Conservation (phyloP, 306 rosid genomes). For the Canavalia gladiata region DNA sequence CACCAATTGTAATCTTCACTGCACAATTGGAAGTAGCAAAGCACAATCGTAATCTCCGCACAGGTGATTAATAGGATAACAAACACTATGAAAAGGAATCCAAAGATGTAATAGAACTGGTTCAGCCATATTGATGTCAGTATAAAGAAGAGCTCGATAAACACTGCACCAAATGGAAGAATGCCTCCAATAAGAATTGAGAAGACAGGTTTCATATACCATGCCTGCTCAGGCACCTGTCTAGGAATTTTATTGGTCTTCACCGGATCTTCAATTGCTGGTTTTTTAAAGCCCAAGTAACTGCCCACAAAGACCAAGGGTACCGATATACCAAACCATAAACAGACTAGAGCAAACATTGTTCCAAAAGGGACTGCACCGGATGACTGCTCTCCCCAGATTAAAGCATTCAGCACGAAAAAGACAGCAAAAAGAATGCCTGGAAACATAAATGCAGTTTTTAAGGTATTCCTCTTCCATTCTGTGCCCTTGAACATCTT, state of each 20-base stretch:
- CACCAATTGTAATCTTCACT: constrained; percentile 99
- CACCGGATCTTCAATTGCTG: constrained; percentile 95
- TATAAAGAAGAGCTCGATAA: constrained; percentile 97
- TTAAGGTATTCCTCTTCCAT: constrained; percentile 96
- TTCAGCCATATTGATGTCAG: constrained; percentile 98
- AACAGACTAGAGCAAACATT: constrained; percentile 93
- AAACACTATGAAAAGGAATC: constrained; percentile 95
- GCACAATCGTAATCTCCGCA: constrained; percentile 95
- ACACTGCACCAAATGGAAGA: constrained; percentile 98
- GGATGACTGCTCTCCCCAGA: constrained; percentile 97
- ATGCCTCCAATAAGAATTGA: constrained; percentile 97
- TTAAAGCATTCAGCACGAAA: constrained; percentile 93
- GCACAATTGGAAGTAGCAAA: constrained; percentile 99
- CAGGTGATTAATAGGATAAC: constrained; percentile 92
- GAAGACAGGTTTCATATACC: constrained; percentile 97
- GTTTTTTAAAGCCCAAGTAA: constrained; percentile 94
- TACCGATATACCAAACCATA: constrained; percentile 98
- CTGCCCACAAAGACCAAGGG: constrained; percentile 98
- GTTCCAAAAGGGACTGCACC: constrained; percentile 99
- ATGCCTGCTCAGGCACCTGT: constrained; percentile 98
- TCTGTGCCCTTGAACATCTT: constrained; percentile 99
- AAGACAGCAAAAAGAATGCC: constrained; percentile 89
- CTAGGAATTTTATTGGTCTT: constrained; percentile 98
- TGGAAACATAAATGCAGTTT: constrained; percentile 98
- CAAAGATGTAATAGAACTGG: constrained; percentile 98